These are phyloP conservation scores for Puccinia triticina DNA, from an alignment of 1,284 basidiomycete genomes.

Conservation along the genomic window DNA sequence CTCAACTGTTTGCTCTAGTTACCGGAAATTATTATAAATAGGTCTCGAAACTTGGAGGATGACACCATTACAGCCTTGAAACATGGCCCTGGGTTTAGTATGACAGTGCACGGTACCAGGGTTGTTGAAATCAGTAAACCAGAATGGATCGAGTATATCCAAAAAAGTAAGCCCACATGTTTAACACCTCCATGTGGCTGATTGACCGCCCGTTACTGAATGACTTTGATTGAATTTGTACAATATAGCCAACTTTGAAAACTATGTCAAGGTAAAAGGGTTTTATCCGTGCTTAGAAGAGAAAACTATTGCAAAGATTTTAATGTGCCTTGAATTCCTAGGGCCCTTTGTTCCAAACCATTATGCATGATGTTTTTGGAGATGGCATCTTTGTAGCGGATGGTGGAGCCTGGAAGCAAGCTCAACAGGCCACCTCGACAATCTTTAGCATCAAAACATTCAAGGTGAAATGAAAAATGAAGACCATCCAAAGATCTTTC, in stretches of 20 bases:
- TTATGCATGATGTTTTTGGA: constrained; percentile 44
- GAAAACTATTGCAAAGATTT: too few relatives aligned
- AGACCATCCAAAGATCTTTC: too few relatives aligned
- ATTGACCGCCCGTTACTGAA: too few relatives aligned
- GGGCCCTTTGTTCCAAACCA: neutral
- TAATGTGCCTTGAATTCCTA: neutral
- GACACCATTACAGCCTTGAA: neutral
- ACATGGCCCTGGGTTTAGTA: constrained; percentile 23
- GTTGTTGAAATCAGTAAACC: constrained; percentile 48
- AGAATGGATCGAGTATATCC: constrained; percentile 50
- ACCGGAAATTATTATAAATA: neutral
- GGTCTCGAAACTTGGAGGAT: neutral
- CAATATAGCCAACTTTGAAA: constrained; percentile 37
- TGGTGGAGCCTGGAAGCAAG: constrained; percentile 33
- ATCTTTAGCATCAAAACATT: constrained; percentile 36
- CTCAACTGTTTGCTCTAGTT: neutral
- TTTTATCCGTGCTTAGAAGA: too few relatives aligned
- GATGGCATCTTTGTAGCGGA: constrained; percentile 39
- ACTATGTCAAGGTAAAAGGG: constrained; percentile 42
- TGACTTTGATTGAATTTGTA: too few relatives aligned
- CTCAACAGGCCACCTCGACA: constrained; percentile 14
- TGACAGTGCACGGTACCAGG: constrained; percentile 37
- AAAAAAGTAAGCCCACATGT: constrained; percentile 24
- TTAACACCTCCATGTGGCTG: neutral
- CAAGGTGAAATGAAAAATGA: too few relatives aligned